These are phyloP conservation scores for Elongisporangium senticosum DNA, from an alignment of 352 stramenopile species.

Conservation along the genomic window DNA sequence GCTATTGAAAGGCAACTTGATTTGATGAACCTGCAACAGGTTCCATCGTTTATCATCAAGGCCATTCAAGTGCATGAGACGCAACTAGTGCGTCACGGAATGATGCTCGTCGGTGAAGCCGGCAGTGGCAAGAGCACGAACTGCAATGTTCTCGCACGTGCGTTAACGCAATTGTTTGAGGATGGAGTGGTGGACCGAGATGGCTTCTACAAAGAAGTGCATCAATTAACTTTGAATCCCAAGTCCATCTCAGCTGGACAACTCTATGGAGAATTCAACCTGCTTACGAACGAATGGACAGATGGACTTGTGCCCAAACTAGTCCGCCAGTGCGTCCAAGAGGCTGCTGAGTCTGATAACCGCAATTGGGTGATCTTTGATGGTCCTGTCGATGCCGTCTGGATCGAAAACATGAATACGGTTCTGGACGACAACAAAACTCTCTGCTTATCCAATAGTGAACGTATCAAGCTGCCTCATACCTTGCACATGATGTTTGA, in stretches of 20 bases:
- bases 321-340: slow-evolving; percentile 84
- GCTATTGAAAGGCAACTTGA: slow-evolving; percentile 82
- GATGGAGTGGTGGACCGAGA: slow-evolving; percentile 80
- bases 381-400: slow-evolving; percentile 87
- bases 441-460: slow-evolving; percentile 80
- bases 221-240: slow-evolving; percentile 88
- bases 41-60: slow-evolving; percentile 83
- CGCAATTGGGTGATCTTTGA: slow-evolving; percentile 92
- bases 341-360: slow-evolving; percentile 71
- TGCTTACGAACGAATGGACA: slow-evolving; percentile 93
- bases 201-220: slow-evolving; percentile 86
- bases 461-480: slow-evolving; percentile 82
- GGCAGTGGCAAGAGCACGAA: slow-evolving; percentile 88
- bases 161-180: slow-evolving; percentile 67
- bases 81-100: slow-evolving; percentile 89
- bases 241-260: slow-evolving; percentile 96
- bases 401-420: slow-evolving; percentile 93
- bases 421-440: slow-evolving; percentile 89
- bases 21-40: slow-evolving; percentile 69
- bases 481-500: slow-evolving; percentile 93
- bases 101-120: slow-evolving; percentile 93
- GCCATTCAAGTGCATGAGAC: slow-evolving; percentile 89
- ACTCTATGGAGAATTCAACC: slow-evolving; percentile 93
- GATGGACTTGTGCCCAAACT: slow-evolving; percentile 91
- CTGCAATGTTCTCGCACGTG: slow-evolving; percentile 63